Base-by-base conservation (phyloP, 1,284 basidiomycete genomes). In the Waitea zeae region DNA sequence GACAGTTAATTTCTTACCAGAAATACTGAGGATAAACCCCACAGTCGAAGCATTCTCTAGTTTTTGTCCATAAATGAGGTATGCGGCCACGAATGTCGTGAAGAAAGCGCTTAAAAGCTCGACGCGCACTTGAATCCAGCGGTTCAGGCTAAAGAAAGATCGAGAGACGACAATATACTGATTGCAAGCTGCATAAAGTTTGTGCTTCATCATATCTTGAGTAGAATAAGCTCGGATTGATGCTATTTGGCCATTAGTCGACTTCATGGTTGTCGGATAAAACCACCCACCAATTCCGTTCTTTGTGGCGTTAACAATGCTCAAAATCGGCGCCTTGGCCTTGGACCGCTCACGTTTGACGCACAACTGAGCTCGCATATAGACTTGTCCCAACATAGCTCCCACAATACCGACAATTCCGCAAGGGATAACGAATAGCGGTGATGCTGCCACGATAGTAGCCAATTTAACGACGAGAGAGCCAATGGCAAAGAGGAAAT, bases 311-410 rank as follows among this genome's bases (percentile, higher is more conserved):
- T 57, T 54, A 38, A 67, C 56, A 38, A 60, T 58, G 19, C 57
- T 58, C 44, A 63, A 54, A 13, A 67, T 48, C 0, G 64, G 64
- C 0, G 51, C 42, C 24, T 49, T 54, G 31, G 61, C 55, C 38
- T 65, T 65, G 30, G 57, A 59, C 59, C 59, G 58, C 40, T 62
- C 58, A 5, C 51, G 48, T 33, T 66, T 67, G 44, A 67, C 56
- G 18, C 54, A 53, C 15, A 67, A 49, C 41, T 67, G 62, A 15
- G 57, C 57, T 39, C 61, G 62, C 40, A 51, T 41, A 30, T 54
- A 55, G 12, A 50, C 30, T 5, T 56, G 59, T 3, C 61, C 59
- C 34, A 65, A 58, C 44, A 60, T 63, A 43, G 43, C 58, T 49
- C 59, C 62, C 3, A 61, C 38, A 14, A 63, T 49, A 35, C 59